Conservation (phyloP, 108 stramenopile species). For the Skeletonema tropicum region DNA sequence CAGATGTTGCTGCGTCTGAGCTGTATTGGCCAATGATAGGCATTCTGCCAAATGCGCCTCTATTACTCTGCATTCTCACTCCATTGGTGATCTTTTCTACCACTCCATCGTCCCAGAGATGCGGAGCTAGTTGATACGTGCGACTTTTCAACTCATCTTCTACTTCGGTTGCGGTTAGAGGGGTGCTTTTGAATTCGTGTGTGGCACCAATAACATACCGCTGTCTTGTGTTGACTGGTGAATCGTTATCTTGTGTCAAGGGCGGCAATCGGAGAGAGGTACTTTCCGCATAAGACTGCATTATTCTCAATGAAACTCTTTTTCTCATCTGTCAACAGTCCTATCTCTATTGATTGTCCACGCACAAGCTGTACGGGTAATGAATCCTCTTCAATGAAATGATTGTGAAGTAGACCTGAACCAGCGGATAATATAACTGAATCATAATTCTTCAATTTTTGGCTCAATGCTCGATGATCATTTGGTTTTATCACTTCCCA, state of each 20-base stretch:
- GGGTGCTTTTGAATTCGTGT: slow-evolving; percentile 69
- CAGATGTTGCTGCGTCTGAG: slow-evolving; percentile 8
- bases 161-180: slow-evolving; percentile 54
- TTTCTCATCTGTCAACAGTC: slow-evolving; percentile 11
- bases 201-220: slow-evolving; percentile 80
- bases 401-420: slow-evolving; percentile 62
- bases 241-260: background rate
- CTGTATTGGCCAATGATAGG: slow-evolving; percentile 71
- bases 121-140: slow-evolving; percentile 57
- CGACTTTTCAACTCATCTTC: slow-evolving; percentile 55
- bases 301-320: background rate
- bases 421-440: slow-evolving; percentile 70
- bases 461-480: slow-evolving; percentile 7
- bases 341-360: slow-evolving; percentile 85
- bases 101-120: slow-evolving; percentile 67
- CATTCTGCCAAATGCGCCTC: slow-evolving; percentile 73
- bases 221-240: slow-evolving; percentile 6
- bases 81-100: slow-evolving; percentile 65
- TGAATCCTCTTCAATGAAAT: slow-evolving; percentile 17
- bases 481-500: slow-evolving; percentile 25
- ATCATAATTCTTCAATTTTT: slow-evolving; percentile 47
- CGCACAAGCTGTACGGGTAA: slow-evolving; percentile 76
- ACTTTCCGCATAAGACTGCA: slow-evolving; percentile 84
- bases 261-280: slow-evolving; percentile 66
- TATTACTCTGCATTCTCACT: slow-evolving; percentile 72